Percentiles rank a stretch among this genome's conserved stretches.
Conservation (phyloP, 2,329 filamentous ascomycete species). For the Fusarium verticillioides region DNA sequence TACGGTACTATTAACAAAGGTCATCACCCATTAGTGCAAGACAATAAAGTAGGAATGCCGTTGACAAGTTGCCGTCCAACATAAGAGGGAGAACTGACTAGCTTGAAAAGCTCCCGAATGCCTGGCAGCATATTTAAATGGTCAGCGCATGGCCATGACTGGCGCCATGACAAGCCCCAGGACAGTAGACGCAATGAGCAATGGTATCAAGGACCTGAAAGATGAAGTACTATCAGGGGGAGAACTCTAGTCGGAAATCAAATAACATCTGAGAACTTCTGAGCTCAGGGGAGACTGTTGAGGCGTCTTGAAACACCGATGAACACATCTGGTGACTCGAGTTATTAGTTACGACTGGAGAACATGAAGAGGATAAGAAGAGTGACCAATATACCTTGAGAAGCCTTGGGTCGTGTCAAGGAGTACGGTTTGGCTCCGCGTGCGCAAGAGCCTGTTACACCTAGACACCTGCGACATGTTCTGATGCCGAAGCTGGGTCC, state of each 20-base stretch:
- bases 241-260: constrained; percentile 12
- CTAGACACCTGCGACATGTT: neutral
- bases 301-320: constrained; percentile 28
- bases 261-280: constrained; percentile 12
- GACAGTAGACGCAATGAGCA: constrained; percentile 9
- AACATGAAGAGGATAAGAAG: too few species aligned
- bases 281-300: constrained; percentile 9
- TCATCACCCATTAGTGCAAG: neutral
- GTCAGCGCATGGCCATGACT: neutral
- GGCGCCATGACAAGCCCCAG: constrained; percentile 25
- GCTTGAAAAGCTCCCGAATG: neutral
- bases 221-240: constrained; percentile 4
- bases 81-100: neutral
- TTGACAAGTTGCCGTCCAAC: neutral
- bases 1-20: too few species aligned
- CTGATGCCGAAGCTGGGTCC: neutral
- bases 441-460: too few species aligned
- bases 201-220: constrained; percentile 4
- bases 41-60: neutral
- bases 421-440: neutral
- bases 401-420: neutral
- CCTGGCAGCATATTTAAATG: neutral
- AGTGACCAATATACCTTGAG: neutral
- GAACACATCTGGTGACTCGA: constrained; percentile 28
- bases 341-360: neutral